Conservation (phyloP, 495 filamentous ascomycete genomes). For the Bryoglossum gracile region DNA sequence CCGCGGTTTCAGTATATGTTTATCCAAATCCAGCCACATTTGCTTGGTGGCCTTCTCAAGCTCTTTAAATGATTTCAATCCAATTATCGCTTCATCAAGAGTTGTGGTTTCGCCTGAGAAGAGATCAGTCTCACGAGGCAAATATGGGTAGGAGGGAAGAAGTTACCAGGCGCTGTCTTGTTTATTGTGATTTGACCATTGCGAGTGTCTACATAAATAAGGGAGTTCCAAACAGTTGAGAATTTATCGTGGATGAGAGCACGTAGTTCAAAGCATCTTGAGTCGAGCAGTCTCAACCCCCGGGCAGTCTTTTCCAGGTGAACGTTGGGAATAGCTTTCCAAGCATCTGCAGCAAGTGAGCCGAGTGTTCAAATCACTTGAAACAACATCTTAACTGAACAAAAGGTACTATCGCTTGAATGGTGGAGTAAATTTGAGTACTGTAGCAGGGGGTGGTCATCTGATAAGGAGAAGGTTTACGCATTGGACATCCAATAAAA, state of each 20-base stretch:
- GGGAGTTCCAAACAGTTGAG: constrained; percentile 41
- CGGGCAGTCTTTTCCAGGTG: constrained; percentile 39
- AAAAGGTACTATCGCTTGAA: no score
- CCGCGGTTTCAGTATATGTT: constrained; percentile 42
- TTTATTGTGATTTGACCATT: constrained; percentile 41
- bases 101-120: constrained; percentile 42
- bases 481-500: no score
- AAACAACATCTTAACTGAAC: no score
- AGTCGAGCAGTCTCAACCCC: constrained; percentile 39
- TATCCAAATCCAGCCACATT: constrained; percentile 45
- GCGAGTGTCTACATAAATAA: constrained; percentile 49
- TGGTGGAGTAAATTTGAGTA: no score
- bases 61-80: constrained; percentile 43
- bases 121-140: constrained; percentile 7
- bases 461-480: no score
- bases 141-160: constrained; percentile 23
- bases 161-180: constrained; percentile 34
- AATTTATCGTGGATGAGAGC: constrained; percentile 51
- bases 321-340: constrained; percentile 36
- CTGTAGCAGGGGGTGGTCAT: no score
- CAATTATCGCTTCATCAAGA: constrained; percentile 40
- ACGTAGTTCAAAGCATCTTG: constrained; percentile 45
- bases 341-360: constrained; percentile 21
- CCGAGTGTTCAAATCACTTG: neutral
- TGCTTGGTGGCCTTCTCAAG: constrained; percentile 40